Conservation (phyloP, 2,329 filamentous ascomycete species). For the Tricladium varicosporioides region DNA sequence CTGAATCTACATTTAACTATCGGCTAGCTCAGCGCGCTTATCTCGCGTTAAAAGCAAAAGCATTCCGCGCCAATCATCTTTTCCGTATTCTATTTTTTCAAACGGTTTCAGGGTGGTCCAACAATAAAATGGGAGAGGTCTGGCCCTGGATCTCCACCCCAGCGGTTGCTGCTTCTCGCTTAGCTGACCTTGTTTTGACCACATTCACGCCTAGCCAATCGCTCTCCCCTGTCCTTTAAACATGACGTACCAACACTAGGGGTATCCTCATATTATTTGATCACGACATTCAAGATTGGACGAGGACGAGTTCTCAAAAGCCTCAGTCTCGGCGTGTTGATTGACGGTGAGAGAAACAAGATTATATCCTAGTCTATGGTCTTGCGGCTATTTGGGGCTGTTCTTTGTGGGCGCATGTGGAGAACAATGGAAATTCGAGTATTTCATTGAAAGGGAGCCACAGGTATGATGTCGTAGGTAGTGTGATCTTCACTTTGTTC, state of each 20-base stretch:
- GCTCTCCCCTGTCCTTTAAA: conserved; percentile 2
- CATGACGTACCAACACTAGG: conserved; percentile 6
- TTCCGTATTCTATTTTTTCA: too few species aligned
- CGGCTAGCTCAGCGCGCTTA: too few species aligned
- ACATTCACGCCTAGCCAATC: conserved; percentile 2
- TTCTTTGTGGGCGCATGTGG: not conserved
- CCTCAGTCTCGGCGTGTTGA: not conserved
- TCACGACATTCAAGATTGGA: not conserved
- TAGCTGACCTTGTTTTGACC: conserved; percentile 8
- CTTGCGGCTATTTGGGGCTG: not conserved
- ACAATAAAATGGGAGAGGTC: too few species aligned
- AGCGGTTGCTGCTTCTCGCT: conserved; percentile 10
- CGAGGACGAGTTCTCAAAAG: not conserved
- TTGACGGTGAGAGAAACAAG: not conserved
- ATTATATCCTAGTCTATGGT: not conserved
- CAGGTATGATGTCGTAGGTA: not conserved
- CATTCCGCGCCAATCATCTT: too few species aligned
- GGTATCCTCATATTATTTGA: not conserved
- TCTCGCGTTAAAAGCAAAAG: too few species aligned
- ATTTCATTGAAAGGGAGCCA: not conserved
- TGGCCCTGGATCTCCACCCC: not conserved
- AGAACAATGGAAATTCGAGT: not conserved
- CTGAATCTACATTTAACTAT: too few species aligned
- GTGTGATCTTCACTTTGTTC: not conserved
- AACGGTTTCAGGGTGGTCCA: too few species aligned